Base-by-base conservation (phyloP, 179 eudicot genomes). In the Silene noctiflora region DNA sequence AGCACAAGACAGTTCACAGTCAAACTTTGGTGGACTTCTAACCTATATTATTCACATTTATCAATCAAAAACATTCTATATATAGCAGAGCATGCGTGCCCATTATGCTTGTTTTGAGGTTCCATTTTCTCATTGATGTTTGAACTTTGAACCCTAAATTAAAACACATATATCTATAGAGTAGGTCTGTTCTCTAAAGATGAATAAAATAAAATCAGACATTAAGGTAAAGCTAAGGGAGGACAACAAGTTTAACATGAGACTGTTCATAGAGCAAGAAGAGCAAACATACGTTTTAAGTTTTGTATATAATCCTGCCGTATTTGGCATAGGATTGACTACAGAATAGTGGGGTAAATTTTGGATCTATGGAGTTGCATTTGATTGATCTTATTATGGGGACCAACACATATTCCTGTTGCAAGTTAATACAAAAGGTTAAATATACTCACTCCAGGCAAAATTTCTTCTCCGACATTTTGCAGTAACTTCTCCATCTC, bases 401-500 rank as follows among this genome's bases (percentile, higher is more conserved):
- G 35, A 31, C 35, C 35, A 31, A 31, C 35, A 19, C 24, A 12
- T 17, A 51, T 70, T 46, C 29, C 67, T 44, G 62, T 70, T 48
- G 76, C 19, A 69, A 42, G 10, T 51, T 14, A 70, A 24, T 17
- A 76, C 31, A 31, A 29, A 76, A 62, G 69, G 61, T 66, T 6
- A 77, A 77, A 35, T 19, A 31, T 75, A 51, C 89, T 86, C 80
- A 95, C 99, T 85, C 92, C 97, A 60, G 97, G 96, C 81, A 89
- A 86, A 80, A 95, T 77, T 31, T 88, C 89, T 79, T 89, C 94
- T 61, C 87, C 98, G 72, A 83, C 88, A 77, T 86, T 88, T 82
- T 89, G 86, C 33, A 95, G 76, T 64, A 95, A 81, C 39, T 75
- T 82, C 80, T 93, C 94, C 98, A 93, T 93, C 81, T 88, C 98